These are phyloP conservation scores for Pisolithus microcarpus DNA, from an alignment of 768 basidiomycete species.

Conservation along the genomic window DNA sequence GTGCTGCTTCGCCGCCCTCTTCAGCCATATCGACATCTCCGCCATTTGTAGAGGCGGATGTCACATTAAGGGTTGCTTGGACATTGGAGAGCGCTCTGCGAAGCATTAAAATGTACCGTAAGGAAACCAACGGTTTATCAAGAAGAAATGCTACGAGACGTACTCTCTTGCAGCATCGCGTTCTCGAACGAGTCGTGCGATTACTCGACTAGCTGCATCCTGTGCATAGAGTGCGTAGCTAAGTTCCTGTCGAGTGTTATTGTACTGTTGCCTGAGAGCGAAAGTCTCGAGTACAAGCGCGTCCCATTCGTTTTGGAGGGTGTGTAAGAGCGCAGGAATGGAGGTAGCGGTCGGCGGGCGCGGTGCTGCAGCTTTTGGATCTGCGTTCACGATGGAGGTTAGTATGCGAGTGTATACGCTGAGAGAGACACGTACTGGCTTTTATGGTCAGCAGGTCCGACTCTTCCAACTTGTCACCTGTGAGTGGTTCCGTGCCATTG, in stretches of 20 bases:
- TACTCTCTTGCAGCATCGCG: slow-evolving; percentile 95
- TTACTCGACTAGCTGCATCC: slow-evolving; percentile 91
- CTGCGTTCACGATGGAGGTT: slow-evolving; percentile 29
- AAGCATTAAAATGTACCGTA: slow-evolving; percentile 2
- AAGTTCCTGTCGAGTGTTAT: slow-evolving; percentile 83
- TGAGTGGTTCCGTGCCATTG: slow-evolving; percentile 94
- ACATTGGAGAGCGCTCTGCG: slow-evolving; percentile 87
- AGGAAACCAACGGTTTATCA: slow-evolving; percentile 1
- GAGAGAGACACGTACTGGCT: slow-evolving; percentile 63
- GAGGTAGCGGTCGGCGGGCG: slow-evolving; percentile 87
- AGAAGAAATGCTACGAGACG: slow-evolving; percentile 26
- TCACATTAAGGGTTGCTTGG: slow-evolving; percentile 82
- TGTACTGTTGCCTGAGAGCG: slow-evolving; percentile 83
- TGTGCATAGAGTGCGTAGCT: slow-evolving; percentile 93
- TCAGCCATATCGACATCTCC: slow-evolving; percentile 86
- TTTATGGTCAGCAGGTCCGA: slow-evolving; percentile 86
- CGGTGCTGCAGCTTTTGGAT: slow-evolving; percentile 76
- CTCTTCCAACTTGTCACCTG: slow-evolving; percentile 89
- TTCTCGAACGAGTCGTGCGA: slow-evolving; percentile 89
- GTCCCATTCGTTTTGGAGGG: slow-evolving; percentile 98
- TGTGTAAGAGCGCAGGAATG: slow-evolving; percentile 83
- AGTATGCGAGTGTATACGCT: background rate
- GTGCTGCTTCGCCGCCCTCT: slow-evolving; percentile 28
- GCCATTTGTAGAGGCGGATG: slow-evolving; percentile 41
- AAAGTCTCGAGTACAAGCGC: slow-evolving; percentile 85